A percentile compares a stretch with the other conserved stretches of the same genome.
phyloP scores from a whole-genome alignment of 805 yeast species.

The Candida suzukii region DNA sequence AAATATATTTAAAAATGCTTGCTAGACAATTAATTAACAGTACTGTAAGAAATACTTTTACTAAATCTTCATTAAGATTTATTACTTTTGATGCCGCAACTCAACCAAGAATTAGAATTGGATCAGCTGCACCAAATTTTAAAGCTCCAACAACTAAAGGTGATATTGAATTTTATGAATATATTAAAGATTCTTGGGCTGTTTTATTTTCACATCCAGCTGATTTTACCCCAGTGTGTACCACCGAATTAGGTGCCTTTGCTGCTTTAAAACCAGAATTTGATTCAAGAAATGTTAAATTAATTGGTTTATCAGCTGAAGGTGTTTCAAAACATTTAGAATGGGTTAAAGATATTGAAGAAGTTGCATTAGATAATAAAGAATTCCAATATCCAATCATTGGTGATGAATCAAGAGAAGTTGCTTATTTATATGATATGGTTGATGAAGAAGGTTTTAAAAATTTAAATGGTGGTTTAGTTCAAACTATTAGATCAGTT shows the following conservation, averaged over 20 bases:
- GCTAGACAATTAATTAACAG: constrained; percentile 14
- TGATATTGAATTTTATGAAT: constrained; percentile 79
- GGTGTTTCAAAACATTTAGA: constrained; percentile 69
- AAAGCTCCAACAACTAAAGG: constrained; percentile 78
- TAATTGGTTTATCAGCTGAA: constrained; percentile 88
- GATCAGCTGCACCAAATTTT: constrained; percentile 85
- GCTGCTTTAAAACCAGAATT: constrained; percentile 86
- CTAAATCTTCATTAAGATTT: constrained; percentile 20
- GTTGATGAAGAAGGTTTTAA: constrained; percentile 79
- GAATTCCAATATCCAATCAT: constrained; percentile 83
- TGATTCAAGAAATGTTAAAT: constrained; percentile 74
- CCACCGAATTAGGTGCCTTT: constrained; percentile 93
- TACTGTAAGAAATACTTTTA: background rate
- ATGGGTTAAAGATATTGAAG: constrained; percentile 92
- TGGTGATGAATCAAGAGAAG: constrained; percentile 81
- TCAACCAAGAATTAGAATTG: constrained; percentile 67
- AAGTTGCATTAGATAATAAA: constrained; percentile 59
- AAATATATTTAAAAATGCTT: constrained; percentile 8
- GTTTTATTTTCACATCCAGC: constrained; percentile 92
- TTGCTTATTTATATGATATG: constrained; percentile 81
- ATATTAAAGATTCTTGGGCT: constrained; percentile 80
- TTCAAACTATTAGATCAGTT: constrained; percentile 87
- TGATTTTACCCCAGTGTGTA: constrained; percentile 95
- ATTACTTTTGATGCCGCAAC: constrained; percentile 42
- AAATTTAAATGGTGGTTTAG: constrained; percentile 64